A percentile compares a stretch with the other conserved stretches of the same genome.
Conservation (phyloP, 306 rosid species). For the Pterocarpus santalinus region DNA sequence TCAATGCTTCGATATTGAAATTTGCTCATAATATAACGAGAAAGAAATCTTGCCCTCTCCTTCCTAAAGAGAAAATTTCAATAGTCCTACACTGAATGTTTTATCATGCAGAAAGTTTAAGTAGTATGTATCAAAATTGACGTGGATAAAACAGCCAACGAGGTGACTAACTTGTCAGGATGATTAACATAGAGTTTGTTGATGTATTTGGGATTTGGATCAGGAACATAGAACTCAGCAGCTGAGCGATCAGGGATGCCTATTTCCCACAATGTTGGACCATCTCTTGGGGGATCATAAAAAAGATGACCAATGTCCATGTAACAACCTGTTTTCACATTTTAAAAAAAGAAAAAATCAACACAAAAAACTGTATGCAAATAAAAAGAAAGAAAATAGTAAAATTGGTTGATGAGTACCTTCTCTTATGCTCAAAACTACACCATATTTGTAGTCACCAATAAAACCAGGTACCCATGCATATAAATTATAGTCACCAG, state of each 20-base stretch:
- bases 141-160: too few species aligned
- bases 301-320: slow-evolving; percentile 70
- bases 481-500: slow-evolving; percentile 68
- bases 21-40: too few species aligned
- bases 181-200: slow-evolving; percentile 81
- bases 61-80: too few species aligned
- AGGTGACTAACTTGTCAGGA: slow-evolving; percentile 71
- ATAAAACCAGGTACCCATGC: slow-evolving; percentile 89
- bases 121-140: too few species aligned
- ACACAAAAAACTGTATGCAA: neutral
- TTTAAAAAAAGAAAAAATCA: neutral
- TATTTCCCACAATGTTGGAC: slow-evolving; percentile 94
- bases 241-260: slow-evolving; percentile 92
- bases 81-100: too few species aligned
- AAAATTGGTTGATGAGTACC: slow-evolving; percentile 52
- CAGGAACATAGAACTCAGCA: slow-evolving; percentile 81
- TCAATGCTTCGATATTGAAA: too few species aligned
- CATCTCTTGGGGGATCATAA: slow-evolving; percentile 83
- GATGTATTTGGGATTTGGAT: slow-evolving; percentile 77
- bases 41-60: too few species aligned
- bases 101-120: too few species aligned
- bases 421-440: slow-evolving; percentile 59
- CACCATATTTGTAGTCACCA: slow-evolving; percentile 72
- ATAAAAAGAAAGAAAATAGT: neutral
- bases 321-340: slow-evolving; percentile 55